phyloP scores from a whole-genome alignment of 306 rosid species.

The Rosa multiflora region DNA sequence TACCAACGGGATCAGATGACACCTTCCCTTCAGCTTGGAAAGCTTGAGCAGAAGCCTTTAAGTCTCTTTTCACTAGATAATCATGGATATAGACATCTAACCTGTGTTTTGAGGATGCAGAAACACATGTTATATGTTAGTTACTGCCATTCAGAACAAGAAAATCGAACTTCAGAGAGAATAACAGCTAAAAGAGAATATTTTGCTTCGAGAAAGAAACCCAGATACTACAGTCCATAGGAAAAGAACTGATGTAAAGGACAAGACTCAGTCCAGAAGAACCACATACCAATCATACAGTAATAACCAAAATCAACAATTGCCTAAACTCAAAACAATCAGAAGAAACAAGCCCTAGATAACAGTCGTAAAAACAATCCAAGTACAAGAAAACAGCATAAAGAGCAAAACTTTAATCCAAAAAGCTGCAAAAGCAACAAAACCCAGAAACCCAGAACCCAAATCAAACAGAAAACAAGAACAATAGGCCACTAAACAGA shows the following conservation, averaged over 20 bases:
- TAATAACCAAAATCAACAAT: background rate
- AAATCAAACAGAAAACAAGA: slow-evolving; percentile 28
- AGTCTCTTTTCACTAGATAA: slow-evolving; percentile 91
- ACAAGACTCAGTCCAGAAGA: background rate
- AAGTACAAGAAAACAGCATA: slow-evolving; percentile 10
- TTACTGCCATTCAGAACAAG: background rate
- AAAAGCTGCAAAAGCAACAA: background rate
- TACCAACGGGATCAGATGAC: slow-evolving; percentile 98
- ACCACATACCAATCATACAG: background rate
- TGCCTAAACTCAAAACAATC: slow-evolving; percentile 5
- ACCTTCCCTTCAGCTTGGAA: slow-evolving; percentile 98
- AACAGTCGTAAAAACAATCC: background rate
- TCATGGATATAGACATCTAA: slow-evolving; percentile 97
- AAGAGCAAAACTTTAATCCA: slow-evolving; percentile 31
- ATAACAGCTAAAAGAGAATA: slow-evolving; percentile 10
- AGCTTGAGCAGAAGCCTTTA: slow-evolving; percentile 97
- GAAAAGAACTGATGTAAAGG: background rate
- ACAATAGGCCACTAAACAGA: slow-evolving; percentile 9
- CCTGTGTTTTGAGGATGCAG: slow-evolving; percentile 50
- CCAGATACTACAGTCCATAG: background rate
- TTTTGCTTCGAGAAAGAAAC: background rate
- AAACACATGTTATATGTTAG: slow-evolving; percentile 23
- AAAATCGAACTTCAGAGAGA: slow-evolving; percentile 15
- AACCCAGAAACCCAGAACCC: slow-evolving; percentile 28
- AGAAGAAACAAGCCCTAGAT: slow-evolving; percentile 29